These are phyloP conservation scores for Solanum piurae DNA, from an alignment of 257 asterid species.

Conservation along the genomic window DNA sequence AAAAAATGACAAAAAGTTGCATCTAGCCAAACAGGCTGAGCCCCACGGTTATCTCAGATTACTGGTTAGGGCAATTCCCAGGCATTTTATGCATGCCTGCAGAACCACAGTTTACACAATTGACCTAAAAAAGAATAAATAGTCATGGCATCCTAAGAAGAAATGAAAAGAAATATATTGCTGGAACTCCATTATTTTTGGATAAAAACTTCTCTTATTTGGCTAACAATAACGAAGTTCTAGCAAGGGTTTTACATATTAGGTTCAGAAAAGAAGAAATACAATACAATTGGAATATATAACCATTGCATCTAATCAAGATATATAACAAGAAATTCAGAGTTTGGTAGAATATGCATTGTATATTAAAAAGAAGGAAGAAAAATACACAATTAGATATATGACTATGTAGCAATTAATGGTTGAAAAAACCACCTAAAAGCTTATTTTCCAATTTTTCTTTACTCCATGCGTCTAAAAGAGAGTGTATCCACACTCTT, in stretches of 20 bases:
- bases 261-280: neutral
- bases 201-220: neutral
- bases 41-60: too few relatives aligned
- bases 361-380: neutral
- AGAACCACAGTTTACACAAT: neutral
- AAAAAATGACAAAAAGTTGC: too few relatives aligned
- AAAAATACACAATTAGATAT: neutral
- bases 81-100: neutral
- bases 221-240: neutral
- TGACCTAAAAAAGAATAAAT: neutral
- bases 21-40: too few relatives aligned
- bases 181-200: neutral
- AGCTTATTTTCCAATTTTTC: neutral
- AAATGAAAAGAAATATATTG: neutral
- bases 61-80: too few relatives aligned
- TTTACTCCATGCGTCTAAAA: neutral
- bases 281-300: neutral
- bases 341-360: neutral
- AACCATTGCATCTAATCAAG: neutral
- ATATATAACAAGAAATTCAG: neutral
- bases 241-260: neutral
- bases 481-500: neutral
- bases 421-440: neutral
- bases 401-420: neutral
- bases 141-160: neutral